These are phyloP conservation scores for Gonapodya prolifera DNA, from an alignment of 192 early-diverging fungal genomes.

Conservation along the genomic window DNA sequence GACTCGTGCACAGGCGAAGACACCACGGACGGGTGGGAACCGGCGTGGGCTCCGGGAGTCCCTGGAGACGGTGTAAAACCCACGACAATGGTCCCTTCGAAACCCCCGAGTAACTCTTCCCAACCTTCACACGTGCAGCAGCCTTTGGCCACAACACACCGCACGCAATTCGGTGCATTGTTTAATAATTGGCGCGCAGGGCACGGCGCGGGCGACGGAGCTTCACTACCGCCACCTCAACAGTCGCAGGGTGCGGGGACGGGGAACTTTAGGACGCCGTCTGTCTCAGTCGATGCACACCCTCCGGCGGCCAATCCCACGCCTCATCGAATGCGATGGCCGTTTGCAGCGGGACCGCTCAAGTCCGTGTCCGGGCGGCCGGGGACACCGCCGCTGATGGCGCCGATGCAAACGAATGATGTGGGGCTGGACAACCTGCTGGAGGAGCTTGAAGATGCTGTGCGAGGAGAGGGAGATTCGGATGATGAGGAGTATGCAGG, in stretches of 20 bases:
- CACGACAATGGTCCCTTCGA: too few relatives aligned
- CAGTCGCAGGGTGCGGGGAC: too few relatives aligned
- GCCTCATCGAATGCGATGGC: not conserved
- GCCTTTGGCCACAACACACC: not conserved
- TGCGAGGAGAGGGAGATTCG: too few relatives aligned
- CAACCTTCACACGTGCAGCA: not conserved
- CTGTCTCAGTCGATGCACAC: too few relatives aligned
- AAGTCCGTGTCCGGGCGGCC: not conserved
- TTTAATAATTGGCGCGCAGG: not conserved
- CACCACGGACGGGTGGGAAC: not conserved
- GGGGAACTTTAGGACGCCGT: too few relatives aligned
- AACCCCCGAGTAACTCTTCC: too few relatives aligned
- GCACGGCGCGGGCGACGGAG: not conserved
- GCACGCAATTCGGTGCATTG: not conserved
- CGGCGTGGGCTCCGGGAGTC: not conserved
- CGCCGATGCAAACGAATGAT: not conserved
- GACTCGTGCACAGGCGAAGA: not conserved
- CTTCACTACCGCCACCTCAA: too few relatives aligned
- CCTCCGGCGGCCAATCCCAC: not conserved
- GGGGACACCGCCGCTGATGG: too few relatives aligned
- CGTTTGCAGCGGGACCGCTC: not conserved
- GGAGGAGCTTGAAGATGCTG: not conserved
- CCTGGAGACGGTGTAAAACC: too few relatives aligned
- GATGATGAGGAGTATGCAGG: not conserved
- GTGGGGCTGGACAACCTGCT: not conserved